Conservation (phyloP, 768 basidiomycete genomes). For the Lyophyllum shimeji region DNA sequence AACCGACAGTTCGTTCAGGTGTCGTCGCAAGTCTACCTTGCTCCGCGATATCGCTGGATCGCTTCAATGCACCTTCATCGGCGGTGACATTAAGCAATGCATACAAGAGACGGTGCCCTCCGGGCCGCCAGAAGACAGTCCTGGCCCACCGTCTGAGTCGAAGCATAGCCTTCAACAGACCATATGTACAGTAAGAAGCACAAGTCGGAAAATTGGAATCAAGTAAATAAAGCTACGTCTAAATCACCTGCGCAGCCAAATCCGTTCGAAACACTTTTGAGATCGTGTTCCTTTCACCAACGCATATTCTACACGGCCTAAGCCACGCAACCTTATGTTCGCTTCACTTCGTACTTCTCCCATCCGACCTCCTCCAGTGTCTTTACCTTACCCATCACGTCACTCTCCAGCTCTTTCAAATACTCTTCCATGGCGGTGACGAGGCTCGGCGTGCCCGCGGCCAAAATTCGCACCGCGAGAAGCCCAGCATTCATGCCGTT, state of each 20-base stretch:
- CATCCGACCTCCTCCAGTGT: constrained; percentile 78
- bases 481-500: constrained; percentile 93
- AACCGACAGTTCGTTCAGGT: not conserved
- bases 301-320: not conserved
- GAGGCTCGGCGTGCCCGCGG: constrained; percentile 67
- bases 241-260: constrained; percentile 5
- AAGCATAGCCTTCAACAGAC: not conserved
- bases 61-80: no score
- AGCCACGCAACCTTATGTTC: constrained; percentile 14
- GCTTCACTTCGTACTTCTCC: constrained; percentile 70
- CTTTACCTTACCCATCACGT: constrained; percentile 80
- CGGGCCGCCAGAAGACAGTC: constrained; percentile 5
- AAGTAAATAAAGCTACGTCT: constrained; percentile 6
- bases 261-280: not conserved
- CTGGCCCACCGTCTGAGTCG: not conserved
- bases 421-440: constrained; percentile 72
- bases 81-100: not conserved
- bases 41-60: not conserved
- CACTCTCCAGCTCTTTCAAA: constrained; percentile 63
- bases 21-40: not conserved
- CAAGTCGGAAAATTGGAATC: constrained; percentile 13
- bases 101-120: not conserved
- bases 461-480: constrained; percentile 88
- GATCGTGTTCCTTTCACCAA: not conserved
- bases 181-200: not conserved